Conservation (phyloP, 768 basidiomycete genomes). For the Calvatia gigantea region DNA sequence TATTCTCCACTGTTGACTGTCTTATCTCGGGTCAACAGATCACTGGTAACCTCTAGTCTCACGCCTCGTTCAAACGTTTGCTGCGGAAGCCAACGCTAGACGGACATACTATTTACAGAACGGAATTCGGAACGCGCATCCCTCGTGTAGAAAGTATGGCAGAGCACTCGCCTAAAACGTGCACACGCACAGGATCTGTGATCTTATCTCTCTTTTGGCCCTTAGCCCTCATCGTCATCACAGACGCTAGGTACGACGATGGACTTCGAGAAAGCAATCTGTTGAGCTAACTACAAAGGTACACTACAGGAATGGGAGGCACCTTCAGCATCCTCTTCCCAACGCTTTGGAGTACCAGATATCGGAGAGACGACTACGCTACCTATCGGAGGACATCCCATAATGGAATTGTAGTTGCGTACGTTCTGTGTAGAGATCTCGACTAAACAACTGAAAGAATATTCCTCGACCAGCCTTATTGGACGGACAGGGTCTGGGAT, state of each 20-base stretch:
- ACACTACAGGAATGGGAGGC: neutral
- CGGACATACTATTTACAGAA: no score
- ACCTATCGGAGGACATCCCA: neutral
- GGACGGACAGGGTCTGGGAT: constrained; percentile 1
- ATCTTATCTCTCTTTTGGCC: no score
- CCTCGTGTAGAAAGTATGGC: neutral
- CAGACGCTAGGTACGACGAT: neutral
- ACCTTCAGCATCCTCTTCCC: neutral
- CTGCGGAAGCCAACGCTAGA: no score
- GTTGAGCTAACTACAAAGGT: neutral
- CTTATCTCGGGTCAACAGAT: no score
- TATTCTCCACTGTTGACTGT: no score
- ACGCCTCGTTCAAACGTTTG: no score
- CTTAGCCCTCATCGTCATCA: no score
- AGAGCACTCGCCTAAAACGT: neutral
- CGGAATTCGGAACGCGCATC: neutral
- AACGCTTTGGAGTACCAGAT: neutral
- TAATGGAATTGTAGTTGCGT: neutral
- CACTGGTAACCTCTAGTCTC: no score
- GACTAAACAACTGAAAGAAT: neutral
- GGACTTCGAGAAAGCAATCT: neutral
- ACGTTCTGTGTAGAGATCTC: neutral
- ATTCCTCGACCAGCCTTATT: neutral
- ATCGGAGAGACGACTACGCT: neutral
- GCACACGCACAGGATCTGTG: neutral